Base-by-base conservation (phyloP, 164 flowering plant species). In the Akebia trifoliata region DNA sequence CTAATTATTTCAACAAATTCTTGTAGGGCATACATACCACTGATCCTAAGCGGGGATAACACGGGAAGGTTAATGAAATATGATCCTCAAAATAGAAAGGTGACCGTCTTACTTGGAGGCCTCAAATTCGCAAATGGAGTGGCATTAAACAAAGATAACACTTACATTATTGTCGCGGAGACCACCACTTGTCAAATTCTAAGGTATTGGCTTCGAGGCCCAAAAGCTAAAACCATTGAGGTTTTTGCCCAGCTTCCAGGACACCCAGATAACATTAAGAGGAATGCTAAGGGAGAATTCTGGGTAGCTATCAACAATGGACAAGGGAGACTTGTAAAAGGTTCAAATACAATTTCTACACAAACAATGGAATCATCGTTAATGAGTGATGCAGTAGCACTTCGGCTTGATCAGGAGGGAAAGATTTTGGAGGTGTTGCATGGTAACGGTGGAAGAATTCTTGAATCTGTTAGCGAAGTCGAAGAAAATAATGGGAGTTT, bases 401-500 rank as follows among this genome's bases (percentile, higher is more conserved):
- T 26, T 18, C 25, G 38, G 11, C 9, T 52, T 14, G 12, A 39
- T 30, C 31, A 22, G 15, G 38, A 46, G 10, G 61, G 40, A 15
- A 32, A 17, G 25, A 18, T 54, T 14, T 12, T 54, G 45, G 58
- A 39, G 39, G 58, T 26, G 15, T 6, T 54, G 20, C 28, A 12
- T 0, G 57, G 24, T n/a, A 9, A 26, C 7, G 8, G 31, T 53
- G 63, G 62, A 2, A 60, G 34, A 21, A 46, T 29, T 6, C 45
- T 50, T 52, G 42, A 14, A 7, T 53, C 73, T 15, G 58, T 72
- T 10, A 71, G 79, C 65, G 90, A 84, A 63, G 81, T 78, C 8
- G 54, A 66, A 31, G 89, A 79, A 54, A 54, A 45, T 53, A 62
- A 76, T 57, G 83, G 85, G 24, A 24, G 9, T 22, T 57, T 85